phyloP scores from a whole-genome alignment of 2,329 filamentous ascomycete genomes.

The Aspergillus fijiensis region DNA sequence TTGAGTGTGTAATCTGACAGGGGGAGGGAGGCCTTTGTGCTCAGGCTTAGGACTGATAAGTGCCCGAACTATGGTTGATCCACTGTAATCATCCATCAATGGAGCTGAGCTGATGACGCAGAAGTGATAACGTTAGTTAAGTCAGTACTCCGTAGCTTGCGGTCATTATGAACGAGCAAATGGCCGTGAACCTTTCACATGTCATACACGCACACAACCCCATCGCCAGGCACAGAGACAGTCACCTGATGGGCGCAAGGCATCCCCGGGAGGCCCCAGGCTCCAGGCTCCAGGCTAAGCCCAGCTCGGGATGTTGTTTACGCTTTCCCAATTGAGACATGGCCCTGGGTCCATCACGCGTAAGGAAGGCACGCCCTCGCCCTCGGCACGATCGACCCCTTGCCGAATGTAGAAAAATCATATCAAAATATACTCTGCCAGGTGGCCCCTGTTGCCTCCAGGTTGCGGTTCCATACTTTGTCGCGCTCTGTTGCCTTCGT shows the following conservation, averaged over 20 bases:
- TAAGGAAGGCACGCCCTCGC: constrained; percentile 6
- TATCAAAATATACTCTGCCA: constrained; percentile 6
- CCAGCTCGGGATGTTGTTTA: constrained; percentile 16
- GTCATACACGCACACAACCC: neutral
- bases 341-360: constrained; percentile 18
- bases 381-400: constrained; percentile 6
- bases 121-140: neutral
- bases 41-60: neutral
- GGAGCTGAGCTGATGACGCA: neutral
- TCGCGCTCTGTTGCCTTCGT: constrained; percentile 1
- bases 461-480: constrained; percentile 5
- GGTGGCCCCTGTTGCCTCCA: neutral
- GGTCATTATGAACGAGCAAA: neutral
- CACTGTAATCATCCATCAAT: neutral
- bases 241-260: constrained; percentile 18
- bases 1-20: too few species aligned
- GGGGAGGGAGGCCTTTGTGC: too few species aligned
- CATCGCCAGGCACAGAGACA: constrained; percentile 9
- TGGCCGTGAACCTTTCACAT: too few species aligned
- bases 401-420: constrained; percentile 10
- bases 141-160: neutral
- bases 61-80: neutral
- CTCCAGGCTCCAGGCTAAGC: too few species aligned
- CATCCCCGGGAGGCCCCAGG: neutral
- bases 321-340: constrained; percentile 18